Evolutionary conservation across 441 rosid species (phyloP).

Genomic region (Pelargonium cotyledonis): DNA sequence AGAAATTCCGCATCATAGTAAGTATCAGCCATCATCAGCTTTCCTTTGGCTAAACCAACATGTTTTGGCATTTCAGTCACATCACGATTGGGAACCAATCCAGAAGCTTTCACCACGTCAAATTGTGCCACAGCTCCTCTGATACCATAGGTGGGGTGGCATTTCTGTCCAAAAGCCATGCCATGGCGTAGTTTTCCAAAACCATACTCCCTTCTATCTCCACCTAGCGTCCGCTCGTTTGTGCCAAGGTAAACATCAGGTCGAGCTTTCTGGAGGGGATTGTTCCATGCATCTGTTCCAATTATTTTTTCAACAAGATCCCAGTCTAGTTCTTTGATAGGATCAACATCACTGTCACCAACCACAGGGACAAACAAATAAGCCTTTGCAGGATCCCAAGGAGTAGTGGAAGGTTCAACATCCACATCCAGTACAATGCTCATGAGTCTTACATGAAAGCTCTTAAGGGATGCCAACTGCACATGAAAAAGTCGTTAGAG

Average conservation of each 20-base stretch:
- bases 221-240: constrained; percentile 97
- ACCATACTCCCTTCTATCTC: constrained; percentile 98
- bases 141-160: constrained; percentile 98
- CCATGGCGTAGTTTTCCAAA: constrained; percentile 94
- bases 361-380: constrained; percentile 95
- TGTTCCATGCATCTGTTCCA: constrained; percentile 69
- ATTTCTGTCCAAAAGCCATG: constrained; percentile 76
- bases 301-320: constrained; percentile 59
- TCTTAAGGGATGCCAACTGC: constrained; percentile 93
- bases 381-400: constrained; percentile 99
- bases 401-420: constrained; percentile 99
- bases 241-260: constrained; percentile 99
- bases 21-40: constrained; percentile 85
- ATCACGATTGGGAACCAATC: constrained; percentile 71
- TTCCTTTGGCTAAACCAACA: constrained; percentile 42
- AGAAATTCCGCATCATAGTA: constrained; percentile 47
- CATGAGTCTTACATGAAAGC: constrained; percentile 95
- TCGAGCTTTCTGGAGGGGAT: constrained; percentile 97
- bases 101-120: constrained; percentile 92
- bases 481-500: constrained; percentile 21
- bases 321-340: constrained; percentile 80
- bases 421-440: constrained; percentile 99
- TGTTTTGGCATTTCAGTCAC: constrained; percentile 30
- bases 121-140: constrained; percentile 98
- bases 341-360: constrained; percentile 64